A percentile compares a stretch with the other conserved stretches of the same genome.
These are phyloP conservation scores for Hypoxylon lenormandii DNA, from an alignment of 495 filamentous ascomycete genomes.

Conservation along the genomic window DNA sequence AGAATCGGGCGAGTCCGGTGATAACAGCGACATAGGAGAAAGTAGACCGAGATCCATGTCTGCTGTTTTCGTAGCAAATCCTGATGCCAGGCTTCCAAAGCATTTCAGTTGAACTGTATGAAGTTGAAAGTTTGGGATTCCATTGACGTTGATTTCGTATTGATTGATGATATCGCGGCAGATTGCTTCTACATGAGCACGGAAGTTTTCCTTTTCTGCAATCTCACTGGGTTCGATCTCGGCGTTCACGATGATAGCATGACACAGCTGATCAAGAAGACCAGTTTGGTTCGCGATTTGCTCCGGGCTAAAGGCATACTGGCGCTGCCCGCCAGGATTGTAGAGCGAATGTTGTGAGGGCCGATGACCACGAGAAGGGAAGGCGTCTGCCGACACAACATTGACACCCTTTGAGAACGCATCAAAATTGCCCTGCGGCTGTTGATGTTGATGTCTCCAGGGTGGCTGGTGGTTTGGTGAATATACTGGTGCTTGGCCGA, in stretches of 20 bases:
- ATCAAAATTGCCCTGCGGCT: slow-evolving; percentile 13
- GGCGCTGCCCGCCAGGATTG: slow-evolving; percentile 31
- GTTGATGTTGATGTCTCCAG: slow-evolving; percentile 41
- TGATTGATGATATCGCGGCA: slow-evolving; percentile 66
- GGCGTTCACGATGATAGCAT: slow-evolving; percentile 55
- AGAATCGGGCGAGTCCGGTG: slow-evolving; percentile 64
- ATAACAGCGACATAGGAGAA: slow-evolving; percentile 63
- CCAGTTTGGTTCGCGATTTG: slow-evolving; percentile 58
- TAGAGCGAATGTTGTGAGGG: slow-evolving; percentile 37
- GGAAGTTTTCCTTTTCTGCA: slow-evolving; percentile 72
- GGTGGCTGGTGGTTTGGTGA: slow-evolving; percentile 24
- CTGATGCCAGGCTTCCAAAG: slow-evolving; percentile 79
- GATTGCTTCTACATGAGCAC: slow-evolving; percentile 66
- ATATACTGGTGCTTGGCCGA: slow-evolving; percentile 13
- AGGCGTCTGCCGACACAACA: slow-evolving; percentile 37
- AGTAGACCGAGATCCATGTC: slow-evolving; percentile 81
- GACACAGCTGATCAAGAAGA: slow-evolving; percentile 61
- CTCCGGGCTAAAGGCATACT: slow-evolving; percentile 43
- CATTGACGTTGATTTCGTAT: slow-evolving; percentile 59
- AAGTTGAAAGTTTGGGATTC: slow-evolving; percentile 56
- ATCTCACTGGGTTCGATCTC: slow-evolving; percentile 67
- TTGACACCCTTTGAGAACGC: slow-evolving; percentile 28
- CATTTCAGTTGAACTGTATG: slow-evolving; percentile 69
- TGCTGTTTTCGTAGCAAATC: slow-evolving; percentile 77
- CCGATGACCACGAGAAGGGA: slow-evolving; percentile 32